Base-by-base conservation (phyloP, 2,329 filamentous ascomycete species). In the Sporothrix mexicana region DNA sequence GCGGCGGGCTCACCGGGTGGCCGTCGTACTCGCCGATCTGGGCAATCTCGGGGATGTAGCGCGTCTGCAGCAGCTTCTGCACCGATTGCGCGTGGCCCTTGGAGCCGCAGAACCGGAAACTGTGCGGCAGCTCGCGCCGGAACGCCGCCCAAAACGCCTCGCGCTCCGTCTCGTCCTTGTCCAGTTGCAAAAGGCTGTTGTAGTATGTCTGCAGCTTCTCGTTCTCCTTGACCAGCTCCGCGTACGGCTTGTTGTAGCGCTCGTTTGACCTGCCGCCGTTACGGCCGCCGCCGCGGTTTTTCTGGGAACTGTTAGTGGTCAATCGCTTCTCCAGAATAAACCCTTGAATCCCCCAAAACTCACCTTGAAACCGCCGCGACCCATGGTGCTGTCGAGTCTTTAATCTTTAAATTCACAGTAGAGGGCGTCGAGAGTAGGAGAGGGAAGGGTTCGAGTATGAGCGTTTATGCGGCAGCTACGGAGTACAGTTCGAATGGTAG, bases 91-190 rank as follows among this genome's bases (percentile, higher is more conserved):
- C 96, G 83, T 99, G 95, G 75, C 93, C 93, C 86, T 95, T 97
- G 64, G 94, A 98, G 51, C 96, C 96, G 74, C 94, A 97, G 84
- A 99, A 99, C 74, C 96, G 91, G 85, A 98, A 99, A 82, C 95
- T 98, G 84, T 98, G 98, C 72, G 96, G 96, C 69, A 99, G 85
- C 80, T 98, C 95, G 76, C 91, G 89, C 78, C 90, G 89, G 80
- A 98, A 85, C 0, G 92, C 89, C 51, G 88, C 87, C 96, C 96
- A 99, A 83, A 98, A 98, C 10, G 88, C 86, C 72, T 90, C 85
- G 78, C 88, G 90, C 83, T 98, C 95, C 62, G 91, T 89, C 68
- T 74, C 73, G 17, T 73, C 72, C 55, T 94, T 92, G 0, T 92
- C 87, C 8, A 98, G 84, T 73, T 94, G 88, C 6, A 93, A 87